Conservation (phyloP, 441 rosid species). For the Gossypium aridum region DNA sequence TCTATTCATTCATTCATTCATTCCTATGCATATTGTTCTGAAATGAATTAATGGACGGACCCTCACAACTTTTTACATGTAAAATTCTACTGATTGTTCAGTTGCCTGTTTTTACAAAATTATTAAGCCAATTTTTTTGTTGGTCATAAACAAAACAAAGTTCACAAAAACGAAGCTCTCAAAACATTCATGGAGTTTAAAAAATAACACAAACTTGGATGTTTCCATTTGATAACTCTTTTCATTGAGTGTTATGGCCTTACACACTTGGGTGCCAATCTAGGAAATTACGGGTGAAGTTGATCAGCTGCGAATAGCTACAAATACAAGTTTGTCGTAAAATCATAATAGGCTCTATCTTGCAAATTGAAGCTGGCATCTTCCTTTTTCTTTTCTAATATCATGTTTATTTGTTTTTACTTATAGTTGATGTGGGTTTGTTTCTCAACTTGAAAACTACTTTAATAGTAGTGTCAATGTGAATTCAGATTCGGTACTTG, state of each 20-base stretch:
- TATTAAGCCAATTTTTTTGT: too few relatives aligned
- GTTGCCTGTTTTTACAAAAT: neutral
- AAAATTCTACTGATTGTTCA: neutral
- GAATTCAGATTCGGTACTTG: neutral
- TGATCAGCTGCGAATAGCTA: neutral
- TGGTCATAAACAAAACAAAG: too few relatives aligned
- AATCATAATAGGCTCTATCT: neutral
- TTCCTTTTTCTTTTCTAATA: neutral
- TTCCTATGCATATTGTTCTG: slow-evolving; percentile 4
- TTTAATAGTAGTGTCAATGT: neutral
- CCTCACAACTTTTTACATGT: neutral
- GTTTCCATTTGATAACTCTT: neutral
- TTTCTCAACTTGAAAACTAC: neutral
- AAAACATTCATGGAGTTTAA: neutral
- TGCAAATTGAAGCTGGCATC: neutral
- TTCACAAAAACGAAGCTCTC: neutral
- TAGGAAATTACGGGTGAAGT: neutral
- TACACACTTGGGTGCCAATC: neutral
- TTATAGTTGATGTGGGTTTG: neutral
- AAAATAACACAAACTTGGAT: neutral
- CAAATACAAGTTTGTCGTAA: neutral
- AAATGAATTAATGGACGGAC: neutral
- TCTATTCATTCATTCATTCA: neutral
- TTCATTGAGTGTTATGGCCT: neutral
- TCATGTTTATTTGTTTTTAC: neutral